These are phyloP conservation scores for Priceomyces carsonii DNA, from an alignment of 805 yeast genomes.

Conservation along the genomic window DNA sequence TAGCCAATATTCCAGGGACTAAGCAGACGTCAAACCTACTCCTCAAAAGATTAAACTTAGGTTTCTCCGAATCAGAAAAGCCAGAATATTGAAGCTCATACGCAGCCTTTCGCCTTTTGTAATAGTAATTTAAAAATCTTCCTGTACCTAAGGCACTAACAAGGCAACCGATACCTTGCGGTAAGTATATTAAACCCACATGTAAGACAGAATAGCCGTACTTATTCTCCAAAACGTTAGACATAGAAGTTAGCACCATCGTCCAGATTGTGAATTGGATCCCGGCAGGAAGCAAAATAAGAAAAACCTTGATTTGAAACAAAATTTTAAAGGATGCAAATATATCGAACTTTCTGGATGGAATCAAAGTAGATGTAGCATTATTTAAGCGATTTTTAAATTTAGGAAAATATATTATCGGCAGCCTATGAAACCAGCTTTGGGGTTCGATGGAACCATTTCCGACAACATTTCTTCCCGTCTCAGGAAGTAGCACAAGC, in stretches of 20 bases:
- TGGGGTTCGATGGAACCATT: slow-evolving; percentile 66
- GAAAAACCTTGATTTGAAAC: slow-evolving; percentile 42
- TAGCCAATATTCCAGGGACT: slow-evolving; percentile 39
- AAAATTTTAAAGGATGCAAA: slow-evolving; percentile 45
- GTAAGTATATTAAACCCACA: slow-evolving; percentile 72
- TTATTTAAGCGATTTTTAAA: slow-evolving; percentile 31
- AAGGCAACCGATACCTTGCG: slow-evolving; percentile 70
- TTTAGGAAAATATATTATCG: slow-evolving; percentile 36
- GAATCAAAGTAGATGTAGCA: slow-evolving; percentile 20
- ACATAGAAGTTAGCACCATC: slow-evolving; percentile 62
- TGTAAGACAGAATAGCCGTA: slow-evolving; percentile 55
- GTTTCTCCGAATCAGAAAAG: slow-evolving; percentile 20
- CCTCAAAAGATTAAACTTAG: slow-evolving; percentile 53
- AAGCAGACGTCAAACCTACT: slow-evolving; percentile 51
- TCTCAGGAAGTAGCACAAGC: slow-evolving; percentile 62
- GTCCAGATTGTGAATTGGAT: slow-evolving; percentile 72
- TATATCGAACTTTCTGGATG: slow-evolving; percentile 20
- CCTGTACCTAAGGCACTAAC: slow-evolving; percentile 64
- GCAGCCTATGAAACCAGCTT: slow-evolving; percentile 42
- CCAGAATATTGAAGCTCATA: slow-evolving; percentile 25
- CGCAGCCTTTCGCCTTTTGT: slow-evolving; percentile 28
- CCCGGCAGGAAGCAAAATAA: slow-evolving; percentile 57
- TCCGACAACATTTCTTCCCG: slow-evolving; percentile 70
- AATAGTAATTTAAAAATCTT: slow-evolving; percentile 51
- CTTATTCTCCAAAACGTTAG: slow-evolving; percentile 49